Percentiles rank a stretch among this genome's conserved stretches.
These are phyloP conservation scores for Penicillium bovifimosum DNA, from an alignment of 495 filamentous ascomycete species.

Conservation along the genomic window DNA sequence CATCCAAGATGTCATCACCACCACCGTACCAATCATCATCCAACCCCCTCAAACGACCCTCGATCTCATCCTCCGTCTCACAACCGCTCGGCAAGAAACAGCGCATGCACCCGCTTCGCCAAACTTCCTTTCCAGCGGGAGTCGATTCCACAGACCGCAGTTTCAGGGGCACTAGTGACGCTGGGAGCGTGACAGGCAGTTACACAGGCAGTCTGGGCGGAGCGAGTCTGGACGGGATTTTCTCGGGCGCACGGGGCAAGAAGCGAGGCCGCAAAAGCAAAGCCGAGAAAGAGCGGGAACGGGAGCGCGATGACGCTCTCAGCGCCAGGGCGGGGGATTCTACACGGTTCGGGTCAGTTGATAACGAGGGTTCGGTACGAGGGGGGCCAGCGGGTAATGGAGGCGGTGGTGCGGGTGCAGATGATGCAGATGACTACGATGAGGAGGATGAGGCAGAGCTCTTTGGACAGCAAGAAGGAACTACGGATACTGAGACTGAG, in stretches of 20 bases:
- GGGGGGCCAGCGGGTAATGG: slow-evolving; percentile 25
- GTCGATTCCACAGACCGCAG: slow-evolving; percentile 50
- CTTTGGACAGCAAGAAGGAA: slow-evolving; percentile 55
- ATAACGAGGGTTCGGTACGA: slow-evolving; percentile 42
- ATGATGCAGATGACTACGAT: slow-evolving; percentile 62
- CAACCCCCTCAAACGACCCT: slow-evolving; percentile 42
- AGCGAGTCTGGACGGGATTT: slow-evolving; percentile 46
- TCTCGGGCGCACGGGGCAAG: slow-evolving; percentile 39
- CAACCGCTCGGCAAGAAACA: slow-evolving; percentile 28
- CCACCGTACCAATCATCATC: slow-evolving; percentile 30
- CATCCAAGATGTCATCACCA: slow-evolving; percentile 41
- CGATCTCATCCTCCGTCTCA: slow-evolving; percentile 37
- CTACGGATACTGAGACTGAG: slow-evolving; percentile 60
- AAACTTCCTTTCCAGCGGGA: slow-evolving; percentile 76
- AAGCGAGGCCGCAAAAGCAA: slow-evolving; percentile 67
- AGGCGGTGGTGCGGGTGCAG: slow-evolving; percentile 45
- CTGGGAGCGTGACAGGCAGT: slow-evolving; percentile 63
- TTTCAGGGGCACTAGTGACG: slow-evolving; percentile 60
- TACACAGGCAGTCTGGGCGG: slow-evolving; percentile 49
- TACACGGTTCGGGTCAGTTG: slow-evolving; percentile 38
- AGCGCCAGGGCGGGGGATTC: slow-evolving; percentile 46
- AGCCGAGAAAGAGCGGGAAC: slow-evolving; percentile 40
- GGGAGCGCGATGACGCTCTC: slow-evolving; percentile 45
- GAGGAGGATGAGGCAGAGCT: slow-evolving; percentile 59
- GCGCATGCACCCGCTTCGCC: slow-evolving; percentile 70